Percentiles rank a stretch among this genome's conserved stretches.
phyloP scores from a whole-genome alignment of 768 basidiomycete species.

The Tylopilus rubrobrunneus region DNA sequence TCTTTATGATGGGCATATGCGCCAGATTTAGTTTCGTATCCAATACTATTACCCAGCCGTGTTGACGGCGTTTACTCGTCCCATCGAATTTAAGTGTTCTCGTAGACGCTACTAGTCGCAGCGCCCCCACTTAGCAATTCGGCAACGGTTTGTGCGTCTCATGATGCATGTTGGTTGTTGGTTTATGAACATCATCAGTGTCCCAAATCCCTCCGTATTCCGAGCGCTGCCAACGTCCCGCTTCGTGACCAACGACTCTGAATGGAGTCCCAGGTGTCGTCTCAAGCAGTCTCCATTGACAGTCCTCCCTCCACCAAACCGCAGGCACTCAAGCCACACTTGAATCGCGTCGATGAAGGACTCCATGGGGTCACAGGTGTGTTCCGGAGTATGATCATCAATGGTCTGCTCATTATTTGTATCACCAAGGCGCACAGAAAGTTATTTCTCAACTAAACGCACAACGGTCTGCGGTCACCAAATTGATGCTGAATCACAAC shows the following conservation, averaged over 20 bases:
- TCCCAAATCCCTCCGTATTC: too few relatives aligned
- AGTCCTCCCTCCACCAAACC: background rate
- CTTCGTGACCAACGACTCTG: background rate
- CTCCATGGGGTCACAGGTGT: slow-evolving; percentile 22
- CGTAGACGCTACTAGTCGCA: too few relatives aligned
- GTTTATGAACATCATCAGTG: background rate
- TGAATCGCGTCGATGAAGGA: slow-evolving; percentile 17
- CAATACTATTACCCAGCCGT: too few relatives aligned
- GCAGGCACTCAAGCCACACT: slow-evolving; percentile 12
- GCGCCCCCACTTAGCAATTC: too few relatives aligned
- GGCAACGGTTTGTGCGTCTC: too few relatives aligned
- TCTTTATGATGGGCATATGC: background rate
- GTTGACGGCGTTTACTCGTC: too few relatives aligned
- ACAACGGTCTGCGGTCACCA: slow-evolving; percentile 41
- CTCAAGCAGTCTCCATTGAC: background rate
- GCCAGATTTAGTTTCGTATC: background rate
- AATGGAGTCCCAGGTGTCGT: slow-evolving; percentile 15
- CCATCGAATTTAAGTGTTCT: too few relatives aligned
- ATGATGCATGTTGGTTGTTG: background rate
- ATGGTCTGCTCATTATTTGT: background rate
- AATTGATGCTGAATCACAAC: slow-evolving; percentile 54
- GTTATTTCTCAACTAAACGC: slow-evolving; percentile 45
- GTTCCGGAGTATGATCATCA: background rate
- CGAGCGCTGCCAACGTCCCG: background rate
- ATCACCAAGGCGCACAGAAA: slow-evolving; percentile 46